Base-by-base conservation (phyloP, 2,329 filamentous ascomycete species). In the Ophiosphaerella korrae region DNA sequence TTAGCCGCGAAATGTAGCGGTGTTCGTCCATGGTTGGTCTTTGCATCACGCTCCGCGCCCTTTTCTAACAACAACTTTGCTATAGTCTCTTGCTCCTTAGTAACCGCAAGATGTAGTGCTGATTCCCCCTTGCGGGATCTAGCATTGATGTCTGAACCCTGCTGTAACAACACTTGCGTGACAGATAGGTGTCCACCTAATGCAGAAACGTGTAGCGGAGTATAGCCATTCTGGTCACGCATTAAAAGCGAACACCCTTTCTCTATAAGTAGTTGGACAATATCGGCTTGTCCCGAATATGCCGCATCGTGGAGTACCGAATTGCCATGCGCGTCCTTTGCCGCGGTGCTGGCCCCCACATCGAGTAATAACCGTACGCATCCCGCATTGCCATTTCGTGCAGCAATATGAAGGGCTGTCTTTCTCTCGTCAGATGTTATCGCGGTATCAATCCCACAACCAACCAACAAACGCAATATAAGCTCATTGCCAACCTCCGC, bases 351-450 rank as follows among this genome's bases (percentile, higher is more conserved):
- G 11, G 47, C 51, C 13, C 46, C 26, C 3, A 36, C 32, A 35
- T 57, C 41, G 31, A 57, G 45, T 8, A 57, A 45, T 12, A 48
- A 11, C 13, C 18, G 29, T 21, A 57, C 42, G 23, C 46, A 43
- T 44, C 35, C 37, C 13, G n/a, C 14, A 23, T 54, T 16, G 26
- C 53, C 53, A 29, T 44, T 51, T 13, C 12, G 14, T 38, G 51
- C 53, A 21, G 53, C 53, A 40, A 57, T 12, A 34, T 57, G 47
- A 5, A 57, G 42, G 7, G 26, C 26, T 5, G 26, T 29, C 6
- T 29, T 29, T 29, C 26, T 11, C 11, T 29, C 7, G 6, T 29
- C 26, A 3, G 26, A 8, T 29, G 7, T 29, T 29, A 11, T 29
- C 26, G 26, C 11, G 3, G 11, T 12, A 32, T 51, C 51, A 26